Evolutionary conservation across 2,329 filamentous ascomycete species (phyloP).

Genomic region (Pestalotiopsis fici): DNA sequence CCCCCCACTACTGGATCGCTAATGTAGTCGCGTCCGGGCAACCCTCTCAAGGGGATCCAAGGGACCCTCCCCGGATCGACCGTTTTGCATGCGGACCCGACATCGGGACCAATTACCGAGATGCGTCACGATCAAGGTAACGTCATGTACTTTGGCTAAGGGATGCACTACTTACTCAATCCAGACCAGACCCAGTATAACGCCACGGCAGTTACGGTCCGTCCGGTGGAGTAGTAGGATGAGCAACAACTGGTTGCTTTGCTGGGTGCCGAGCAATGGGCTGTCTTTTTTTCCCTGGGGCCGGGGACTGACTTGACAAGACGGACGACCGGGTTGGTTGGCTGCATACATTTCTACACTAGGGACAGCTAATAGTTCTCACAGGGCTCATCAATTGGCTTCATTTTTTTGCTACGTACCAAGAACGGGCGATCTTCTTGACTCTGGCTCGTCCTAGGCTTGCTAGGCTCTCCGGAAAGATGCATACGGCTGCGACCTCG

Average conservation of each 20-base stretch:
- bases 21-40: neutral
- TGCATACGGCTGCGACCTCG: neutral
- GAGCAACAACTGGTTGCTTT: no score
- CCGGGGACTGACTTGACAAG: no score
- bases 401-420: no score
- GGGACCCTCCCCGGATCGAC: neutral
- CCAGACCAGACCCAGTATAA: neutral
- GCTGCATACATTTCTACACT: no score
- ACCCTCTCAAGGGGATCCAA: no score
- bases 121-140: constrained; percentile 3
- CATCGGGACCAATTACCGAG: neutral
- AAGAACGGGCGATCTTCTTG: neutral
- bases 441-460: neutral
- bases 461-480: neutral
- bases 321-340: no score
- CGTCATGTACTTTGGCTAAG: constrained; percentile 4
- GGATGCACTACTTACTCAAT: neutral
- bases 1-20: neutral
- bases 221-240: neutral
- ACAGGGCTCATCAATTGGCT: no score
- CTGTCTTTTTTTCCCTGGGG: no score
- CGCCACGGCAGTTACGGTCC: neutral
- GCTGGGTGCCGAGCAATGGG: no score
- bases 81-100: neutral
- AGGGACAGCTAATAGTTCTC: no score